A percentile compares a stretch with the other conserved stretches of the same genome.
phyloP scores from a whole-genome alignment of 2,329 filamentous ascomycete species.

The Penicillium nordicum region DNA sequence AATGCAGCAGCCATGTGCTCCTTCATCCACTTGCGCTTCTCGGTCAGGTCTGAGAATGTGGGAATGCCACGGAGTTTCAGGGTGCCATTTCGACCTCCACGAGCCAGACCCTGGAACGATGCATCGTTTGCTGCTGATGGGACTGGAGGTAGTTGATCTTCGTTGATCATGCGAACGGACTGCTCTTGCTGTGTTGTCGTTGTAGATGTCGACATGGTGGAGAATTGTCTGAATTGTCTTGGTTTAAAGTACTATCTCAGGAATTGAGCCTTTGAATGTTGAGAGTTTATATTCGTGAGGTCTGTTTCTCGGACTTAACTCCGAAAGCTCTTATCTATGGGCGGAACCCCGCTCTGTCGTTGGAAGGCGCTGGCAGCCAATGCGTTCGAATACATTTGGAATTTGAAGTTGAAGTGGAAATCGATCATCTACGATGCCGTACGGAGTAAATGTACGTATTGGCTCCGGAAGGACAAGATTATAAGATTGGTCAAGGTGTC shows the following conservation, averaged over 20 bases:
- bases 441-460: not conserved
- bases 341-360: slow-evolving; percentile 13
- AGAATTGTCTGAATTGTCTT: not conserved
- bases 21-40: slow-evolving; percentile 53
- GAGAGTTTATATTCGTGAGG: not conserved
- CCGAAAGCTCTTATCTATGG: slow-evolving; percentile 17
- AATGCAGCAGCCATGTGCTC: slow-evolving; percentile 46
- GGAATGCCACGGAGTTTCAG: slow-evolving; percentile 40
- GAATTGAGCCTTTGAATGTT: not conserved
- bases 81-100: slow-evolving; percentile 34
- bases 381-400: not conserved
- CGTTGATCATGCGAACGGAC: slow-evolving; percentile 19
- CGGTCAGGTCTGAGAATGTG: slow-evolving; percentile 39
- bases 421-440: not conserved
- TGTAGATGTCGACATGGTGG: slow-evolving; percentile 17
- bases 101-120: slow-evolving; percentile 36
- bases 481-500: not conserved
- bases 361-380: slow-evolving; percentile 17
- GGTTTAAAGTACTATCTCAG: not conserved
- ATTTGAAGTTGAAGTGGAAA: not conserved
- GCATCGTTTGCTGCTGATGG: slow-evolving; percentile 26
- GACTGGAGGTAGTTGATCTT: slow-evolving; percentile 21
- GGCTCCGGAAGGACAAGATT: not conserved
- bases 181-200: slow-evolving; percentile 14
- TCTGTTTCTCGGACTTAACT: not conserved